Conservation (phyloP, 1,139 yeast genomes). For the Debaryomyces sp. region DNA sequence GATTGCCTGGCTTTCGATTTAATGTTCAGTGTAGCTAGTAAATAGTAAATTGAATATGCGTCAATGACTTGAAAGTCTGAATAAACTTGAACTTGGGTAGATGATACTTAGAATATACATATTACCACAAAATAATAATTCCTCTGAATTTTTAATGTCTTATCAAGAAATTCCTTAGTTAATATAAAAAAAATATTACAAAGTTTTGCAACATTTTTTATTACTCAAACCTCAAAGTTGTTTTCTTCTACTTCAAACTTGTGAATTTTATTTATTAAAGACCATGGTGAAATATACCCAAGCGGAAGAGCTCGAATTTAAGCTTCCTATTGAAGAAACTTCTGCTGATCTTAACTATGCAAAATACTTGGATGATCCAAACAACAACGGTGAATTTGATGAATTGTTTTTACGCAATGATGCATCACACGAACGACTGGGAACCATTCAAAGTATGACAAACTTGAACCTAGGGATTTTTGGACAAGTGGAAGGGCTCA, state of each 20-base stretch:
- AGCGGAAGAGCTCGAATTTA: background rate
- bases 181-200: background rate
- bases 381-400: background rate
- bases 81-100: too few species aligned
- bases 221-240: background rate
- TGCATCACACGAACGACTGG: background rate
- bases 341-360: background rate
- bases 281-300: background rate
- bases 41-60: too few species aligned
- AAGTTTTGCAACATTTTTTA: constrained; percentile 2
- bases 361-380: background rate
- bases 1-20: too few species aligned
- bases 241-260: background rate
- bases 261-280: background rate
- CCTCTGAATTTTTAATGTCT: too few species aligned
- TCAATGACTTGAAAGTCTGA: too few species aligned
- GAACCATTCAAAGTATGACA: constrained; percentile 6
- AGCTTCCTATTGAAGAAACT: background rate
- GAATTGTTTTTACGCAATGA: background rate
- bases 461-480: constrained; percentile 8
- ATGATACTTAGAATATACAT: too few species aligned
- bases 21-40: too few species aligned
- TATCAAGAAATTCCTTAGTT: too few species aligned
- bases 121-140: too few species aligned
- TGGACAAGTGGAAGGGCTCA: constrained; percentile 7